Evolutionary conservation across 768 basidiomycete genomes (phyloP).

Genomic region (Mycena chlorophos): DNA sequence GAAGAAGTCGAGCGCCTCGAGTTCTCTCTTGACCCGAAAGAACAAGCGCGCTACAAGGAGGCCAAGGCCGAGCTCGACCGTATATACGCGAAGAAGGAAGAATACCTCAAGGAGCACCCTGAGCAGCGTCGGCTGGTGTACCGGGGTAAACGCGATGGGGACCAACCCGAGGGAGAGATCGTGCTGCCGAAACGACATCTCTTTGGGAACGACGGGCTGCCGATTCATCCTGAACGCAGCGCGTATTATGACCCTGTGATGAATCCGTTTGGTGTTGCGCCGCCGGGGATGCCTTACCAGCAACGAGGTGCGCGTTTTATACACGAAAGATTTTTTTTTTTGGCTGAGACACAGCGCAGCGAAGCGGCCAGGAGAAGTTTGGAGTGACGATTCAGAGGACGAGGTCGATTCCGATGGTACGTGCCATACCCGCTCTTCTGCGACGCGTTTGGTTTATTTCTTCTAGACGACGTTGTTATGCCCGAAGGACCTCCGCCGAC

Average conservation of each 20-base stretch:
- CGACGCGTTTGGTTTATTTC: background rate
- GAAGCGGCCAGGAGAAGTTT: constrained; percentile 59
- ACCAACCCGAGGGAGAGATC: constrained; percentile 43
- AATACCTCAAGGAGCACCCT: constrained; percentile 90
- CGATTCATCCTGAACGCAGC: constrained; percentile 88
- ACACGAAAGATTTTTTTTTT: background rate
- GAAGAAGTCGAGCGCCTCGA: constrained; percentile 75
- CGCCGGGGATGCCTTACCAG: constrained; percentile 95
- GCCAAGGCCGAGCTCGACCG: constrained; percentile 78
- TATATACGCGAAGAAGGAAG: constrained; percentile 85
- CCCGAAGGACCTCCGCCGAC: constrained; percentile 66
- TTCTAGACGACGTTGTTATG: constrained; percentile 55
- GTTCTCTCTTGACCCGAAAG: constrained; percentile 44
- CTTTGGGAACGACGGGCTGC: constrained; percentile 83
- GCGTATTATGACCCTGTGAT: constrained; percentile 91
- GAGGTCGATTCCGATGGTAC: constrained; percentile 39
- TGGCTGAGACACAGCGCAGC: constrained; percentile 40
- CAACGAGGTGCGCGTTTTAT: constrained; percentile 70
- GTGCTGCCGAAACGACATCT: constrained; percentile 55
- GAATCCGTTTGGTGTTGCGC: constrained; percentile 92
- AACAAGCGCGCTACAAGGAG: constrained; percentile 65
- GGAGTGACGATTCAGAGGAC: constrained; percentile 56
- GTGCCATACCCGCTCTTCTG: constrained; percentile 2
- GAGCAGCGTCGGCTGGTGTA: constrained; percentile 88
- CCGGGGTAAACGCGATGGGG: constrained; percentile 45